phyloP scores from a whole-genome alignment of 495 filamentous ascomycete genomes.

The Baudoinia panamericana region DNA sequence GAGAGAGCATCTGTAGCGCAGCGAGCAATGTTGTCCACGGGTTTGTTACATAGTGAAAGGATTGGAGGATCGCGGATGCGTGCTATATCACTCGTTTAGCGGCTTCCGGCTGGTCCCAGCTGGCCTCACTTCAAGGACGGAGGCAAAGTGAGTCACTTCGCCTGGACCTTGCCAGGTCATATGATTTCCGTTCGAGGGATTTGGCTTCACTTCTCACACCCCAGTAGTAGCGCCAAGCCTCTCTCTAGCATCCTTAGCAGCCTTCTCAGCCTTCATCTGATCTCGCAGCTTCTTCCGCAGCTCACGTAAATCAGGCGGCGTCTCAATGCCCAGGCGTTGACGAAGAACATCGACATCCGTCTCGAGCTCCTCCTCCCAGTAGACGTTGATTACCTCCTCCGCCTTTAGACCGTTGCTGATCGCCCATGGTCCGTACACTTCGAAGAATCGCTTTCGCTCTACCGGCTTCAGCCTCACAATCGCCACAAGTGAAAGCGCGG shows the following conservation, averaged over 20 bases:
- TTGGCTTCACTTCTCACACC: too few species aligned
- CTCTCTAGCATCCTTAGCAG: conserved; percentile 31
- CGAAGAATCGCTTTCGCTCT: conserved; percentile 60
- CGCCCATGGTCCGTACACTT: conserved; percentile 80
- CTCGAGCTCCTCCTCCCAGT: conserved; percentile 93
- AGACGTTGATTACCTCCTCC: conserved; percentile 86
- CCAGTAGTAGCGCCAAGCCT: conserved; percentile 5
- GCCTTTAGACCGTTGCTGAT: conserved; percentile 62
- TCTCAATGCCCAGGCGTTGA: conserved; percentile 63
- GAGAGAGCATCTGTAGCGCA: too few species aligned
- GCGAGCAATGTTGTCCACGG: too few species aligned
- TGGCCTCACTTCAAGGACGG: too few species aligned
- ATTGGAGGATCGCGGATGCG: too few species aligned
- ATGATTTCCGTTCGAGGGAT: too few species aligned
- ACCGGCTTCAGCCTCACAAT: conserved; percentile 57
- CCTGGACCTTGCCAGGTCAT: too few species aligned
- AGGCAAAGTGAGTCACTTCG: too few species aligned
- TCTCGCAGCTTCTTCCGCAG: conserved; percentile 58
- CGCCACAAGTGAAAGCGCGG: conserved; percentile 66
- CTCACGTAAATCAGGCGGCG: conserved; percentile 74
- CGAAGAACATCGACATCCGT: conserved; percentile 69
- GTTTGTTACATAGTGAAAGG: too few species aligned
- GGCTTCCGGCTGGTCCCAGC: too few species aligned
- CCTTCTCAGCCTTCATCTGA: conserved; percentile 51
- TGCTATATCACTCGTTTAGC: too few species aligned